A percentile compares a stretch with the other conserved stretches of the same genome.
These are phyloP conservation scores for Arabidopsis lyrata DNA, from an alignment of 441 rosid genomes.

Conservation along the genomic window DNA sequence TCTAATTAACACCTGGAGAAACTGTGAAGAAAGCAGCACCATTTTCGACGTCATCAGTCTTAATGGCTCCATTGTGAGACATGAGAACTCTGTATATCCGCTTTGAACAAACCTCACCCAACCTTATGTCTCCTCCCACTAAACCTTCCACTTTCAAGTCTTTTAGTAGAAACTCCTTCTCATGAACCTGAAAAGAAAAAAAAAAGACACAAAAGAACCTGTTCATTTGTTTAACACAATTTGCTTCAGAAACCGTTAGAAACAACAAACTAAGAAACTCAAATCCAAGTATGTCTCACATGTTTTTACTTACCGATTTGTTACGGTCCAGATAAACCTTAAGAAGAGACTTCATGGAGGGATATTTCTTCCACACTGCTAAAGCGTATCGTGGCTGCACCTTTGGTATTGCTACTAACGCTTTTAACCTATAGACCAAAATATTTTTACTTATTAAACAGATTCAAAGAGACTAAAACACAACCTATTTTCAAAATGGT, in stretches of 20 bases:
- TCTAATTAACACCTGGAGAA: background rate
- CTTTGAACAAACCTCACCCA: constrained; percentile 90
- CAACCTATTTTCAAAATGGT: constrained; percentile 5
- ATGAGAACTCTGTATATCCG: constrained; percentile 85
- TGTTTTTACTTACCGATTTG: constrained; percentile 69
- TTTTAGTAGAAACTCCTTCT: constrained; percentile 85
- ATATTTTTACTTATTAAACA: background rate
- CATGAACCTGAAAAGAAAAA: constrained; percentile 52
- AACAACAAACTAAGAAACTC: background rate
- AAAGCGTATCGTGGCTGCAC: constrained; percentile 93
- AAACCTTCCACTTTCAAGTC: constrained; percentile 78
- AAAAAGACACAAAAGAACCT: no score
- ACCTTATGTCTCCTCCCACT: constrained; percentile 69
- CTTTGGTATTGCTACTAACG: constrained; percentile 91
- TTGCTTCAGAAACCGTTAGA: background rate
- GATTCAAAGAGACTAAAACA: constrained; percentile 8
- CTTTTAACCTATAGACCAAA: constrained; percentile 71
- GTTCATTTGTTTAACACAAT: background rate
- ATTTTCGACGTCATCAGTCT: constrained; percentile 84
- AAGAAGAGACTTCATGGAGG: constrained; percentile 95
- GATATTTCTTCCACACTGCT: constrained; percentile 90
- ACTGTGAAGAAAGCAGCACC: constrained; percentile 83
- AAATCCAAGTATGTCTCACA: background rate
- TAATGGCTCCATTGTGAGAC: constrained; percentile 77
- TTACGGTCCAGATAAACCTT: constrained; percentile 82